Conservation (phyloP, 2,329 filamentous ascomycete genomes). For the Fusarium sp. region DNA sequence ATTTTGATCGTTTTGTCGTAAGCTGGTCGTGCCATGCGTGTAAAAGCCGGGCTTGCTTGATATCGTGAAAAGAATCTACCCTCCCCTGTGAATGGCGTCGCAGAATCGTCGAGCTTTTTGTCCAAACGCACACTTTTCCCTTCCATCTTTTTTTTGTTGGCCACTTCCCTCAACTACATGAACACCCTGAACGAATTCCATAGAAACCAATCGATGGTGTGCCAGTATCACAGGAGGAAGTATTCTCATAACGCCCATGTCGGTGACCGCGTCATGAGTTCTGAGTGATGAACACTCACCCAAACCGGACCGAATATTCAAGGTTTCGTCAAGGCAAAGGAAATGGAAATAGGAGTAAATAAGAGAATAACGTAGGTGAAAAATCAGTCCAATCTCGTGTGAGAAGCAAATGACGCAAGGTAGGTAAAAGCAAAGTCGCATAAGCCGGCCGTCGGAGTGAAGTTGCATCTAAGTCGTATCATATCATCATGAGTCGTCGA, state of each 20-base stretch:
- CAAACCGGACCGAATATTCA: background rate
- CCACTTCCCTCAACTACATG: background rate
- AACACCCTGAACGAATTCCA: background rate
- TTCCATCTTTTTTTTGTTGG: slow-evolving; percentile 1
- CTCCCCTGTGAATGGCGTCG: slow-evolving; percentile 11
- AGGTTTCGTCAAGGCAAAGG: background rate
- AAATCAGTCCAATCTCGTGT: slow-evolving; percentile 21
- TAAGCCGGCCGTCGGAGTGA: slow-evolving; percentile 33
- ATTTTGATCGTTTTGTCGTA: slow-evolving; percentile 32
- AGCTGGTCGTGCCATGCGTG: slow-evolving; percentile 20
- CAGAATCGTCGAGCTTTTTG: slow-evolving; percentile 17
- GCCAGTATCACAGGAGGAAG: background rate
- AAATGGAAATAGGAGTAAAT: background rate
- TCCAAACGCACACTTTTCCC: slow-evolving; percentile 6
- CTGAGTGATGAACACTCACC: background rate
- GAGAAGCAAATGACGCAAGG: slow-evolving; percentile 6
- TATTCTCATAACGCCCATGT: background rate
- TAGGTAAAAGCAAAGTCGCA: slow-evolving; percentile 7
- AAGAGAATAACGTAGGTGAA: background rate
- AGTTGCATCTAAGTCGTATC: slow-evolving; percentile 41
- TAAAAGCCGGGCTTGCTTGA: background rate
- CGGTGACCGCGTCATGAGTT: background rate
- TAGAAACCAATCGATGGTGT: background rate
- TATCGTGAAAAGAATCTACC: slow-evolving; percentile 6
- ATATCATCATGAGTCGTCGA: slow-evolving; percentile 40